Base-by-base conservation (phyloP, 2,329 filamentous ascomycete genomes). In the Keithomyces neogunnii region DNA sequence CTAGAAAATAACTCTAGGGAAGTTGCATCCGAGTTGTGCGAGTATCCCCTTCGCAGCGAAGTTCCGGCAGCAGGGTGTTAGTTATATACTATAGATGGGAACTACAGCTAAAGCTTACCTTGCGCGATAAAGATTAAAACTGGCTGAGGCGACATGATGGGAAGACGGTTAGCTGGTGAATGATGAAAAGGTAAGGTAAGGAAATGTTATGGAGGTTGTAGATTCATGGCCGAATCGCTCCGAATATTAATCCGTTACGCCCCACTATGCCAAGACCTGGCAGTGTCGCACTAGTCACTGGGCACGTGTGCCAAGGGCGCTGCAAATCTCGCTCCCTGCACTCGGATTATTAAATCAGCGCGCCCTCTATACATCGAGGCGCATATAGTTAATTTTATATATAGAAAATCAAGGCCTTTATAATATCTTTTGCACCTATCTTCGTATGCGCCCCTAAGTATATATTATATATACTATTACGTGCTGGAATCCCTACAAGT, bases 111-210 rank as follows among this genome's bases (percentile, higher is more conserved):
- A 48, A 51, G 19, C 40, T 54, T 51, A 54, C 51, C 47, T 51
- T 49, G 51, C 10, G 50, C 33, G 47, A 56, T 54, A 13, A 42
- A 56, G 38, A 56, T 33, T 31, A 56, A 47, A 43, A 52, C 49
- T 51, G 51, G 47, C 28, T 50, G 49, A 47, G 49, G 39, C 26
- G 51, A 56, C 54, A 56, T 56, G 2, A 50, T 52, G 36, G 30
- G 26, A 46, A 31, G 47, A 42, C 13, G 48, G 19, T 50, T 48
- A 49, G 49, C 13, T 40, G 30, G 36, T 49, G 35, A 48, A 35
- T 49, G 51, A 49, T 51, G 42, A 33, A 38, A 47, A 28, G 48
- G 3, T 8, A 28, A 47, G 45, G n/a, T 9, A 38, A 47, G 4
- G 45, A 26, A 26, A 1, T 42, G 3, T 29, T 28, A 28, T 42